These are phyloP conservation scores for Rutstroemia sp. DNA, from an alignment of 2,329 filamentous ascomycete species.

Conservation along the genomic window DNA sequence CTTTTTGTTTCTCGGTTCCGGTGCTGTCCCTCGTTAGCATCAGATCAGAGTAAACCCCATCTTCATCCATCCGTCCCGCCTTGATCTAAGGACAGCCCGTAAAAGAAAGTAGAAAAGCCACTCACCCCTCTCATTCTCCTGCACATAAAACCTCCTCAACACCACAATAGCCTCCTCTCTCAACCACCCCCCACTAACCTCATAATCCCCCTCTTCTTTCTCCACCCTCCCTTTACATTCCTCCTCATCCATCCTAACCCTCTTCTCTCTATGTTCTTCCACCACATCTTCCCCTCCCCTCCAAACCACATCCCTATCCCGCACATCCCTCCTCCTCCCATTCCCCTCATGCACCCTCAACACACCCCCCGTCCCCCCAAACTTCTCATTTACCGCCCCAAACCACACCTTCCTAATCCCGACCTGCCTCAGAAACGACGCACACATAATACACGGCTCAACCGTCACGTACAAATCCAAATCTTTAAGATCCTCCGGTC, in stretches of 20 bases:
- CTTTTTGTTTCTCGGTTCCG: slow-evolving; percentile 28
- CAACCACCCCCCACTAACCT: slow-evolving; percentile 79
- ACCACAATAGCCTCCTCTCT: slow-evolving; percentile 81
- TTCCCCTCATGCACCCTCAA: slow-evolving; percentile 62
- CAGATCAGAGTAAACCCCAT: neutral
- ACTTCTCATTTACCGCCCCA: slow-evolving; percentile 92
- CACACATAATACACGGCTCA: slow-evolving; percentile 98
- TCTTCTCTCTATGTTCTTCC: slow-evolving; percentile 45
- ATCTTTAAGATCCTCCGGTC: slow-evolving; percentile 58
- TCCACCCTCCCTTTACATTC: slow-evolving; percentile 33
- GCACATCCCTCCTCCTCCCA: slow-evolving; percentile 13
- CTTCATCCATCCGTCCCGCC: too few species aligned
- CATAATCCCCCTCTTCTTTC: slow-evolving; percentile 71
- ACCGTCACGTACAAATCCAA: slow-evolving; percentile 90
- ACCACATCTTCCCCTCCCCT: slow-evolving; percentile 31
- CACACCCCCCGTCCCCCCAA: slow-evolving; percentile 92
- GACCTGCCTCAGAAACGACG: slow-evolving; percentile 82
- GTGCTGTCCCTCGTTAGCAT: slow-evolving; percentile 20
- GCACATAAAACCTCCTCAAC: slow-evolving; percentile 89
- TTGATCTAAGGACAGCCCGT: too few species aligned
- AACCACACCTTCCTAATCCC: slow-evolving; percentile 87
- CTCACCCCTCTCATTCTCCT: slow-evolving; percentile 88
- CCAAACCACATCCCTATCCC: slow-evolving; percentile 37
- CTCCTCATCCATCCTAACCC: neutral
- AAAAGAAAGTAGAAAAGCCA: slow-evolving; percentile 2